These are phyloP conservation scores for Chytridium lagenaria DNA, from an alignment of 371 early-diverging fungal species.

Conservation along the genomic window DNA sequence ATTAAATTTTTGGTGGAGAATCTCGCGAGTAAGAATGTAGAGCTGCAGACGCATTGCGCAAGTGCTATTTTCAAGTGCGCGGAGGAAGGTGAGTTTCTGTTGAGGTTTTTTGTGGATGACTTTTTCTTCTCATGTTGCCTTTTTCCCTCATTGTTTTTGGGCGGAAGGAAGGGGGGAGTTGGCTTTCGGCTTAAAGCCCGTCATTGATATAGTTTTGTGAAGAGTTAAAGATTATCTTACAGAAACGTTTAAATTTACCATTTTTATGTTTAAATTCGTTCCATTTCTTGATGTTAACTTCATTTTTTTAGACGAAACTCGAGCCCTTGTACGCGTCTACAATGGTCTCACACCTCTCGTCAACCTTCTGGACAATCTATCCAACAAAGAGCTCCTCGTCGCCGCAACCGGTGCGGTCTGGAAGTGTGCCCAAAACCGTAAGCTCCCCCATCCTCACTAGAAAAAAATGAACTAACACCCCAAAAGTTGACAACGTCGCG, in stretches of 20 bases:
- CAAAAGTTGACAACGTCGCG: conserved; percentile 58
- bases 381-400: conserved; percentile 59
- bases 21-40: conserved; percentile 56
- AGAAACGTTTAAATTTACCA: too few relatives aligned
- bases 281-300: conserved; percentile 11
- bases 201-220: too few relatives aligned
- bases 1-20: conserved; percentile 64
- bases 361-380: conserved; percentile 56
- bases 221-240: too few relatives aligned
- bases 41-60: conserved; percentile 63
- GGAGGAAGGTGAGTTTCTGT: conserved; percentile 52
- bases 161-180: too few relatives aligned
- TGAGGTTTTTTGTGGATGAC: neutral
- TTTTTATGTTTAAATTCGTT: neutral
- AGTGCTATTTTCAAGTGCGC: conserved; percentile 68
- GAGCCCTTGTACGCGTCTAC: conserved; percentile 57
- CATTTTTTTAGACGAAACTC: conserved; percentile 51
- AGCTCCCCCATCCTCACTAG: conserved; percentile 10
- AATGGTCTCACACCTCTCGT: conserved; percentile 59
- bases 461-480: neutral
- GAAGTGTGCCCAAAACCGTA: conserved; percentile 65
- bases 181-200: too few relatives aligned
- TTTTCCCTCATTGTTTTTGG: neutral
- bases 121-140: neutral
- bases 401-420: conserved; percentile 68